These are phyloP conservation scores for Bipolaris oryzae DNA, from an alignment of 2,329 filamentous ascomycete species.

Conservation along the genomic window DNA sequence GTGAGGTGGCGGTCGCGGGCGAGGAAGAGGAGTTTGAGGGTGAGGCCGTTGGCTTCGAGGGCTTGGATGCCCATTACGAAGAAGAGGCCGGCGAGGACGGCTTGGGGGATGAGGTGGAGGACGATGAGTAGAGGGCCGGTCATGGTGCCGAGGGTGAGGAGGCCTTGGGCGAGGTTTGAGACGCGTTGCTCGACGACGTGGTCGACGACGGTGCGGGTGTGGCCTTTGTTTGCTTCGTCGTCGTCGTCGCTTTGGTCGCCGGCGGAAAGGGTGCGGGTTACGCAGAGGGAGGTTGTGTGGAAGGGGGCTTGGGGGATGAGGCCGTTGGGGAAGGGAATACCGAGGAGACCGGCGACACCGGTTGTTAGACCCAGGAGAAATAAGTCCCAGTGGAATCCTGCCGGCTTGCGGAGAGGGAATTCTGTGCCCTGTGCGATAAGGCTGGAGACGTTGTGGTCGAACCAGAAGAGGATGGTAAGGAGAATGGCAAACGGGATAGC, in stretches of 20 bases:
- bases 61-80: constrained; percentile 62
- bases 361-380: constrained; percentile 64
- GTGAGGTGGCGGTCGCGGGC: constrained; percentile 55
- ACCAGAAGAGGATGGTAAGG: constrained; percentile 85
- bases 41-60: constrained; percentile 61
- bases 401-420: constrained; percentile 63
- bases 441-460: constrained; percentile 76
- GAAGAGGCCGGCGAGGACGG: constrained; percentile 62
- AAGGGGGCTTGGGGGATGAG: constrained; percentile 66
- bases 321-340: constrained; percentile 63
- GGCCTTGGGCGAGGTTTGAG: constrained; percentile 61
- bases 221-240: constrained; percentile 51
- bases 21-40: constrained; percentile 58
- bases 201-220: constrained; percentile 51
- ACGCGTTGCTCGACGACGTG: constrained; percentile 63
- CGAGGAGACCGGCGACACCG: constrained; percentile 61
- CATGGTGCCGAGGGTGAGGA: constrained; percentile 63
- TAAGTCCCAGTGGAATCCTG: constrained; percentile 67
- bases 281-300: constrained; percentile 60
- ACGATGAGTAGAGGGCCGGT: constrained; percentile 61
- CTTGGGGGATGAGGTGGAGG: constrained; percentile 60
- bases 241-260: constrained; percentile 50
- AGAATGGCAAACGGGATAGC: constrained; percentile 87
- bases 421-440: constrained; percentile 63
- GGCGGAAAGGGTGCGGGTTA: constrained; percentile 49